These are phyloP conservation scores for Picochlorum sp. DNA, from an alignment of 139 green algal species.

Conservation along the genomic window DNA sequence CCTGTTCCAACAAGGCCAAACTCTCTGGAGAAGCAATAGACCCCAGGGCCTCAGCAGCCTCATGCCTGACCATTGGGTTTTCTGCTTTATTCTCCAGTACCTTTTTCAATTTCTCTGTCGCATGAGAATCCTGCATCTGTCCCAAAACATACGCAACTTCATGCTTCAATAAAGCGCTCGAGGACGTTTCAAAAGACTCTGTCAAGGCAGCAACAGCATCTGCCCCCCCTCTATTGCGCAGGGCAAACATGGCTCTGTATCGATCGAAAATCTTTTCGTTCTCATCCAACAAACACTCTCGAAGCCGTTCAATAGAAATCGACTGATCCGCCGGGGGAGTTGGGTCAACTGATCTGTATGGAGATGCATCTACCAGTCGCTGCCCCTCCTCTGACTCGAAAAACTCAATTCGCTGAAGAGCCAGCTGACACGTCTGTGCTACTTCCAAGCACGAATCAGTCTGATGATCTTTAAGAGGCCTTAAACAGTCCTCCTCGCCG, in stretches of 20 bases:
- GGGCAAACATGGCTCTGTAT: slow-evolving; percentile 92
- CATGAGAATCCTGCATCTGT: slow-evolving; percentile 79
- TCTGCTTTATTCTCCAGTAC: slow-evolving; percentile 58
- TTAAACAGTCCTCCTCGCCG: slow-evolving; percentile 53
- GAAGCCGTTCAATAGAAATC: slow-evolving; percentile 52
- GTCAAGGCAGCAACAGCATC: slow-evolving; percentile 67
- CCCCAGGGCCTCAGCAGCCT: slow-evolving; percentile 94
- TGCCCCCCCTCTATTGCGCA: slow-evolving; percentile 79
- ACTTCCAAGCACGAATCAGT: slow-evolving; percentile 60
- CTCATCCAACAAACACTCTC: slow-evolving; percentile 61
- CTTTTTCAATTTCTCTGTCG: slow-evolving; percentile 39
- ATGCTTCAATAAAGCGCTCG: slow-evolving; percentile 81
- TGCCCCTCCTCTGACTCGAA: background rate
- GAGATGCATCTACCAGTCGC: slow-evolving; percentile 16
- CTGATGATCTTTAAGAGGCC: slow-evolving; percentile 42
- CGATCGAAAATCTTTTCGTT: slow-evolving; percentile 67
- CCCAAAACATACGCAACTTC: slow-evolving; percentile 96
- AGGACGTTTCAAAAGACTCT: slow-evolving; percentile 33
- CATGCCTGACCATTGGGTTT: slow-evolving; percentile 96
- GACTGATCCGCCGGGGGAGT: slow-evolving; percentile 59
- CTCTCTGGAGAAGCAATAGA: slow-evolving; percentile 53
- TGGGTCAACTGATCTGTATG: slow-evolving; percentile 89
- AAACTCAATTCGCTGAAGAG: slow-evolving; percentile 77
- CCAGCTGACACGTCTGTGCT: slow-evolving; percentile 92
- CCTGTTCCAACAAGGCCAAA: slow-evolving; percentile 51